Base-by-base conservation (phyloP, 2,329 filamentous ascomycete genomes). In the Fulvia fulva region DNA sequence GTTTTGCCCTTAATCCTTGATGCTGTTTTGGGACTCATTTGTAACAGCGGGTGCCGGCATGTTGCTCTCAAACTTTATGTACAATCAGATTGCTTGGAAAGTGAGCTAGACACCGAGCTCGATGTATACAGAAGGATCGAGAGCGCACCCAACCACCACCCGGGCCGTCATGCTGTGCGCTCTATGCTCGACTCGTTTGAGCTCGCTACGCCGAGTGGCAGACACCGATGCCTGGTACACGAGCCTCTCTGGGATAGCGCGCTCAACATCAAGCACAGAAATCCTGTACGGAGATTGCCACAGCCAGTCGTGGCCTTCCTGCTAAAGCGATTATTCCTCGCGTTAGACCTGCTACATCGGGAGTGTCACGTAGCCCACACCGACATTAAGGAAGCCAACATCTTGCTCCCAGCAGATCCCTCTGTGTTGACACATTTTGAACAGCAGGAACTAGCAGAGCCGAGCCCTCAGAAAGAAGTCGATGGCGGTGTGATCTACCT, bases 361-460 rank as follows among this genome's bases (percentile, higher is more conserved):
- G 63, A 65, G 28, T 59, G 56, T 2, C 21, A 50, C 19, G 59
- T 63, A 8, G 44, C 63, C 32, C 61, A 65, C 51, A 57, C 54
- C 63, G 65, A 67, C 43, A 60, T 67, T 12, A 67, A 65, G 51
- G 46, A 56, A 2, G 46, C 45, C 25, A 67, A 67, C 50, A 55
- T 67, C 41, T 63, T 64, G 54, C 52, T 67, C 16, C 25, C 49
- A 58, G n/a, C n/a, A 16, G 65, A 67, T 58, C 23, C 61, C 34
- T 56, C 56, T 32, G 37, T 67, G 16, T 56, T 67, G 12, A 28
- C 47, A 2, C 23, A 60, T 5, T 67, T 57, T 55, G 28, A 64
- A 47, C 25, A 44, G 14, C 26, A 55, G 2, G 65, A 68, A 46
- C 22, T 52, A 19, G 43, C 53, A 26, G 30, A 62, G 19, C 63